Evolutionary conservation across 305 asterid species (phyloP), one percentile per base, ranked within the genome.

Genomic region (Fraxinus xanthoxyloides): DNA sequence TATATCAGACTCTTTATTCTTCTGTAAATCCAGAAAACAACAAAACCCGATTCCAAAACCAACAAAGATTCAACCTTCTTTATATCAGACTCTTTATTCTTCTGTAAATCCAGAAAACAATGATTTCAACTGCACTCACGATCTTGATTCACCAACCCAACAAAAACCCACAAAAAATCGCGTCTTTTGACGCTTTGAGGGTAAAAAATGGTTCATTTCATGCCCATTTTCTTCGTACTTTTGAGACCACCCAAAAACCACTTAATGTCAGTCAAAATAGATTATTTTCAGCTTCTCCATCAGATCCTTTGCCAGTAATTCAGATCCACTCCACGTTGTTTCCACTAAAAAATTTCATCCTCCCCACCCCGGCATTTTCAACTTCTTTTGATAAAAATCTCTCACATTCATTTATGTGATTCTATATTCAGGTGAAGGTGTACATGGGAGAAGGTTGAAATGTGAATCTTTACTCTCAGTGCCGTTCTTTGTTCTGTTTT

Each of bases 381-480:
- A 78, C 3, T 26, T 4, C 38, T 34, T 31, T 24, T 63, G 36
- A 32, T 13, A 54, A 12, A 48, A 61, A 36, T 51, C 24, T 54
- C 13, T 28, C 8, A 13, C 34, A 51, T 46, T 81, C 43, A 70
- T 32, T 73, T 67, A 23, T n/a, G 19, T 12, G 43, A 40, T 31
- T 75, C 31, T 0, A 38, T 80, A n/a, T 82, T 76, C 85, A 92
- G 95, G 90, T 90, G 84, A 90, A 87, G 77, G 78, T 90, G 59
- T 92, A 80, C 87, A 78, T 92, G 94, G 95, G 93, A 83, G 90
- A 81, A 76, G 94, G 94, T 65, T 92, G 95, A 93, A 86, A 84
- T 82, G n/a, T n/a, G n/a, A n/a, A n/a, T n/a, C n/a, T n/a, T n/a
- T n/a, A n/a, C n/a, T n/a, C n/a, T n/a, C n/a, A n/a, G n/a, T n/a